These are phyloP conservation scores for Eutrema japonicum DNA, from an alignment of 345 rosid species.

Conservation along the genomic window DNA sequence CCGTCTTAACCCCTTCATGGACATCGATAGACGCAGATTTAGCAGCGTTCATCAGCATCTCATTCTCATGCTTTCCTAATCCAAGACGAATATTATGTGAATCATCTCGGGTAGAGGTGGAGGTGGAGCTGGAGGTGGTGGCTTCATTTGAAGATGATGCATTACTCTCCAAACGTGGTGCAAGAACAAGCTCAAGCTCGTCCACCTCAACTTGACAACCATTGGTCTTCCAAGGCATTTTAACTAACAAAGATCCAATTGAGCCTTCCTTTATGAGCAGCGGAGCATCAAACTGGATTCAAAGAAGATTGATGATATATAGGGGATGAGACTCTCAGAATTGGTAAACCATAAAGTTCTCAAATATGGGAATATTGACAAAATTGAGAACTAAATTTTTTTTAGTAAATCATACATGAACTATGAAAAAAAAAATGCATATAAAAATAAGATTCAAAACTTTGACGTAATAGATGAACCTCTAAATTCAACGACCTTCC, in stretches of 20 bases:
- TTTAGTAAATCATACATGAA: slow-evolving; percentile 15
- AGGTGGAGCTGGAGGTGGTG: slow-evolving; percentile 27
- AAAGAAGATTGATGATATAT: slow-evolving; percentile 1
- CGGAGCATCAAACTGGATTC: slow-evolving; percentile 65
- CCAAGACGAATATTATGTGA: slow-evolving; percentile 36
- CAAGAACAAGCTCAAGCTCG: slow-evolving; percentile 84
- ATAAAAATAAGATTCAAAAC: not conserved
- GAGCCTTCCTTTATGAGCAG: slow-evolving; percentile 89
- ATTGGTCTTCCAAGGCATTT: slow-evolving; percentile 80
- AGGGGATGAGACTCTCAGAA: slow-evolving; percentile 6
- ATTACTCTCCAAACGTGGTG: slow-evolving; percentile 51
- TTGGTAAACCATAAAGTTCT: not conserved
- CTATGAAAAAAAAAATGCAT: not conserved
- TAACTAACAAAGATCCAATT: slow-evolving; percentile 74
- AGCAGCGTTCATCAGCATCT: slow-evolving; percentile 40
- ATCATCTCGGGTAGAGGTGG: slow-evolving; percentile 46
- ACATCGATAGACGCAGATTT: slow-evolving; percentile 60
- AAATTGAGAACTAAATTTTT: slow-evolving; percentile 14
- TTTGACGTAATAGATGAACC: slow-evolving; percentile 7
- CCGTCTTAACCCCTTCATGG: slow-evolving; percentile 96
- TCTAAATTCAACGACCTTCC: not conserved
- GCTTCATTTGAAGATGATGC: slow-evolving; percentile 38
- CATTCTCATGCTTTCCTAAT: slow-evolving; percentile 50
- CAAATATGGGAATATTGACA: not conserved
- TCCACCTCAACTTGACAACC: slow-evolving; percentile 90